Conservation (phyloP, 1,139 yeast genomes). For the Yamadazyma taylorii region DNA sequence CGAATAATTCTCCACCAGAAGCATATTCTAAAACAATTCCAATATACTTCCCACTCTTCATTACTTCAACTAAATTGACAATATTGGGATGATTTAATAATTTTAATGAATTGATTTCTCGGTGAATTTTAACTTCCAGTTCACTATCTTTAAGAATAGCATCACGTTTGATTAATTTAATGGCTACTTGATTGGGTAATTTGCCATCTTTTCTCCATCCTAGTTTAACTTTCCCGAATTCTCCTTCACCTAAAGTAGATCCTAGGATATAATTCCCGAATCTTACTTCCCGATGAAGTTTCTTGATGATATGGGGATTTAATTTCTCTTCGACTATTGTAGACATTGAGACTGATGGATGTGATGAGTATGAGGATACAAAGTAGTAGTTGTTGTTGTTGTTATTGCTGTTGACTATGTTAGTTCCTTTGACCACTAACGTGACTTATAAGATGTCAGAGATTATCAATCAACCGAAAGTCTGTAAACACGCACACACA, state of each 20-base stretch:
- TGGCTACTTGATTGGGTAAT: slow-evolving; percentile 85
- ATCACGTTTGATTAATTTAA: slow-evolving; percentile 85
- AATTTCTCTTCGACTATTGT: slow-evolving; percentile 10
- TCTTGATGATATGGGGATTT: slow-evolving; percentile 10
- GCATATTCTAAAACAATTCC: slow-evolving; percentile 97
- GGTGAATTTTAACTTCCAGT: slow-evolving; percentile 82
- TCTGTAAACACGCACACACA: too few relatives aligned
- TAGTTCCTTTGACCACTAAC: too few relatives aligned
- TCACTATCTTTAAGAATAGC: slow-evolving; percentile 81
- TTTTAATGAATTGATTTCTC: slow-evolving; percentile 90
- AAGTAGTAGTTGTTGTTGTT: too few relatives aligned
- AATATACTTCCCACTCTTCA: slow-evolving; percentile 91
- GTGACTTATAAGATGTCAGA: background rate
- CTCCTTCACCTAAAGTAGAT: slow-evolving; percentile 96
- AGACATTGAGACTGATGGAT: too few relatives aligned
- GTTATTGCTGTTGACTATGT: too few relatives aligned
- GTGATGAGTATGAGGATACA: too few relatives aligned
- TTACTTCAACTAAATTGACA: slow-evolving; percentile 85
- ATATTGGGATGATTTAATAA: slow-evolving; percentile 85
- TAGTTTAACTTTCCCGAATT: slow-evolving; percentile 95
- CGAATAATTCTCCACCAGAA: slow-evolving; percentile 95
- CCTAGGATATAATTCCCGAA: slow-evolving; percentile 91
- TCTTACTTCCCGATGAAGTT: slow-evolving; percentile 54
- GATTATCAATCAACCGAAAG: too few relatives aligned
- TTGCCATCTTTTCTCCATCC: slow-evolving; percentile 90